These are phyloP conservation scores for Remersonia thermophila DNA, from an alignment of 2,329 filamentous ascomycete genomes.

Conservation along the genomic window DNA sequence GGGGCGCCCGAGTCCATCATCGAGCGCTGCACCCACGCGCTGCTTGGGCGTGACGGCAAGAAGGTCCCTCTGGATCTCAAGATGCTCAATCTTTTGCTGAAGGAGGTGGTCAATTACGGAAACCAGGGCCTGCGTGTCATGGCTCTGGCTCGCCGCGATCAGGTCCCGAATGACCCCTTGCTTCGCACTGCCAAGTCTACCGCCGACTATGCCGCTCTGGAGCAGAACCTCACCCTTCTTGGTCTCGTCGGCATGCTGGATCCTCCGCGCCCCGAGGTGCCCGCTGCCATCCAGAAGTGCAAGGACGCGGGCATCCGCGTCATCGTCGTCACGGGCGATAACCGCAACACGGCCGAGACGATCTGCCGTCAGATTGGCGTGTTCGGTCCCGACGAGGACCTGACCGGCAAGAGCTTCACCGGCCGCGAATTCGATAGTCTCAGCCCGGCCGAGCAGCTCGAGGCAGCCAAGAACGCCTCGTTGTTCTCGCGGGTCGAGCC, in stretches of 20 bases:
- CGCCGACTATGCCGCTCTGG: conserved; percentile 70
- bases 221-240: conserved; percentile 88
- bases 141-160: conserved; percentile 73
- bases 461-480: conserved; percentile 73
- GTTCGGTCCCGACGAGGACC: conserved; percentile 69
- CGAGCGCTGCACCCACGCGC: conserved; percentile 73
- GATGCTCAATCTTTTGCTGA: conserved; percentile 56
- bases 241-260: conserved; percentile 95
- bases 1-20: conserved; percentile 91
- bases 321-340: conserved; percentile 96
- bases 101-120: conserved; percentile 79
- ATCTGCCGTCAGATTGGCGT: conserved; percentile 97
- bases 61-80: conserved; percentile 59
- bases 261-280: conserved; percentile 85
- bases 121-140: conserved; percentile 91
- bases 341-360: conserved; percentile 92
- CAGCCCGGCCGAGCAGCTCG: conserved; percentile 63
- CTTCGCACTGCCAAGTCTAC: conserved; percentile 67
- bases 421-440: conserved; percentile 89
- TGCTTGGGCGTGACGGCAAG: conserved; percentile 69
- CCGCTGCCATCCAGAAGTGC: conserved; percentile 75
- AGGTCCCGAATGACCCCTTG: conserved; percentile 58
- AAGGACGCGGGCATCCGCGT: conserved; percentile 89
- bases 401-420: conserved; percentile 86
- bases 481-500: conserved; percentile 96